Evolutionary conservation across 495 filamentous ascomycete genomes (phyloP).

Genomic region (Aspergillus affinis): DNA sequence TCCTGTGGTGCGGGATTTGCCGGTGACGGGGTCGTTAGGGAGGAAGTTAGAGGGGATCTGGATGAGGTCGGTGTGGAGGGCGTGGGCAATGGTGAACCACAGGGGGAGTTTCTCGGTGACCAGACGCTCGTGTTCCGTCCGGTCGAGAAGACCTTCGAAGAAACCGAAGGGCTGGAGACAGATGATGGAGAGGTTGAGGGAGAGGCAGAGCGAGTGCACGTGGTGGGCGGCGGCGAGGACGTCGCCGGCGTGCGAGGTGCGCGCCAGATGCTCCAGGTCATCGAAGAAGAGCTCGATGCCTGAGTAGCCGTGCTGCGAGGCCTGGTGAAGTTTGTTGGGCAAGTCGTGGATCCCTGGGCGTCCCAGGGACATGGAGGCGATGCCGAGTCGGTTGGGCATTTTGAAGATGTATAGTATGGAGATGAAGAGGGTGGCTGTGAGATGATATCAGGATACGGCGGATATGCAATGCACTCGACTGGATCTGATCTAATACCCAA

Average conservation of each 20-base stretch:
- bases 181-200: slow-evolving; percentile 59
- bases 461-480: background rate
- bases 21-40: slow-evolving; percentile 43
- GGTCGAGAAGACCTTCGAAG: slow-evolving; percentile 74
- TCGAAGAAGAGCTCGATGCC: slow-evolving; percentile 82
- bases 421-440: background rate
- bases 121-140: slow-evolving; percentile 53
- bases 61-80: slow-evolving; percentile 67
- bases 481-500: too few species aligned
- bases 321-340: slow-evolving; percentile 62
- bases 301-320: slow-evolving; percentile 61
- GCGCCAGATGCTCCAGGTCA: slow-evolving; percentile 66
- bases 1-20: slow-evolving; percentile 43
- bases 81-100: slow-evolving; percentile 67
- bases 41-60: slow-evolving; percentile 75
- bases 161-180: slow-evolving; percentile 78
- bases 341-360: slow-evolving; percentile 66
- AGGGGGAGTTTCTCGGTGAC: slow-evolving; percentile 59
- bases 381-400: slow-evolving; percentile 49
- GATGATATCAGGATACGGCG: background rate
- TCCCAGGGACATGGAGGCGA: slow-evolving; percentile 73
- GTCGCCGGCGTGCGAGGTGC: slow-evolving; percentile 51
- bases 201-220: slow-evolving; percentile 56
- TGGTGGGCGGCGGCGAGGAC: slow-evolving; percentile 58
- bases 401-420: slow-evolving; percentile 5